phyloP scores from a whole-genome alignment of 2,329 filamentous ascomycete species.

The Metarhizium sp. region DNA sequence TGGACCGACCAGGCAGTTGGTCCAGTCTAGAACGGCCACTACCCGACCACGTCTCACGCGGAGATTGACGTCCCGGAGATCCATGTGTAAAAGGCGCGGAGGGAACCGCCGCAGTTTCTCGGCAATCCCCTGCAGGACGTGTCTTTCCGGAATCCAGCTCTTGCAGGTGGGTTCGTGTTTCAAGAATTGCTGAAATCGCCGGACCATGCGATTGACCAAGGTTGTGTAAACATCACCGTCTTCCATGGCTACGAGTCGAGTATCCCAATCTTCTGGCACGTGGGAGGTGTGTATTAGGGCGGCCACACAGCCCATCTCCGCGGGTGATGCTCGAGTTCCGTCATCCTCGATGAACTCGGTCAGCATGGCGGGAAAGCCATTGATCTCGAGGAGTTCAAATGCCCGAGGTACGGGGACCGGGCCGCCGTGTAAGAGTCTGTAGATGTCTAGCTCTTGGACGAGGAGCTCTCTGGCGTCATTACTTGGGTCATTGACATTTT shows the following conservation, averaged over 20 bases:
- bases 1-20: too few relatives aligned
- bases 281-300: conserved; percentile 6
- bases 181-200: conserved; percentile 7
- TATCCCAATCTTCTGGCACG: too few relatives aligned
- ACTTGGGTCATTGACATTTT: too few relatives aligned
- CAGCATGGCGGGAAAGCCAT: too few relatives aligned
- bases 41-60: conserved; percentile 1
- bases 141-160: conserved; percentile 1
- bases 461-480: too few relatives aligned
- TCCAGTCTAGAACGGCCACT: conserved; percentile 1
- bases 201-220: conserved; percentile 7
- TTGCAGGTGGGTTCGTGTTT: conserved; percentile 3
- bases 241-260: conserved; percentile 7
- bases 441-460: too few relatives aligned
- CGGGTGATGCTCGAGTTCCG: background rate
- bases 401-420: too few relatives aligned
- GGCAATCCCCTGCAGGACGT: conserved; percentile 2
- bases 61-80: conserved; percentile 9
- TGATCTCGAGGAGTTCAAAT: too few relatives aligned
- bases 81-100: conserved; percentile 10
- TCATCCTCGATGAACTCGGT: too few relatives aligned
- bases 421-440: too few relatives aligned
- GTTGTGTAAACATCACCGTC: background rate
- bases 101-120: too few relatives aligned
- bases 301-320: conserved; percentile 7